Conservation (phyloP, 208 protist species). For the Angomonas deanei region DNA sequence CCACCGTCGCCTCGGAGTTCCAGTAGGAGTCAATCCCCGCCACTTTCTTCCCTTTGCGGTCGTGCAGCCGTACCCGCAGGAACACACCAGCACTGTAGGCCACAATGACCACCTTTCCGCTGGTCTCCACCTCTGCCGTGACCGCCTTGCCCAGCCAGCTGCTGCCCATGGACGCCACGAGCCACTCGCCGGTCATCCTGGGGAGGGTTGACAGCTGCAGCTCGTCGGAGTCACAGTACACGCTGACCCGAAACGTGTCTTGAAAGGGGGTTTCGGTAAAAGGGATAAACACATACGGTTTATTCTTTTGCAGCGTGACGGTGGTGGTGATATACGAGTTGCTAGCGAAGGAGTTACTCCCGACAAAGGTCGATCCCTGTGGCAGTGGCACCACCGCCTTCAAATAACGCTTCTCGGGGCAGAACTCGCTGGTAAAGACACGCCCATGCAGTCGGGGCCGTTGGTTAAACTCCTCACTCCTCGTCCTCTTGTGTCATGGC, state of each 20-base stretch:
- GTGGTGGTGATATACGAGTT: conserved; percentile 87
- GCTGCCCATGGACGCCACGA: conserved; percentile 49
- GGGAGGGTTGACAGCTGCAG: conserved; percentile 54
- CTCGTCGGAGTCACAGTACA: conserved; percentile 87
- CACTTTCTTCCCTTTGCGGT: conserved; percentile 51
- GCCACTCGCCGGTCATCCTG: conserved; percentile 47
- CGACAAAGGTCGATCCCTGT: conserved; percentile 79
- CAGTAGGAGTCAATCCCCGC: conserved; percentile 80
- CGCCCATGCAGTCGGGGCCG: conserved; percentile 79
- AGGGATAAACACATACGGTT: conserved; percentile 81
- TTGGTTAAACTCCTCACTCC: conserved; percentile 56
- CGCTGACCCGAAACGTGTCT: conserved; percentile 72
- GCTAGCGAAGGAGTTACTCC: conserved; percentile 82
- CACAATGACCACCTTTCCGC: conserved; percentile 53
- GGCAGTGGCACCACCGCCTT: conserved; percentile 83
- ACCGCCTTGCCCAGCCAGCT: conserved; percentile 52
- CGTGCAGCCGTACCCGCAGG: conserved; percentile 52
- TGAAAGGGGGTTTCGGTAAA: conserved; percentile 78
- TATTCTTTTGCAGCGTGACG: conserved; percentile 47
- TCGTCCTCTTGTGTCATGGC: conserved; percentile 46
- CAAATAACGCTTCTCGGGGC: conserved; percentile 76
- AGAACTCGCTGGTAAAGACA: conserved; percentile 76
- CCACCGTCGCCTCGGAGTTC: conserved; percentile 73
- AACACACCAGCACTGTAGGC: conserved; percentile 68
- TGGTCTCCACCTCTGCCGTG: conserved; percentile 40